These are phyloP conservation scores for Perilla frutescens DNA, from an alignment of 257 asterid species.

Conservation along the genomic window DNA sequence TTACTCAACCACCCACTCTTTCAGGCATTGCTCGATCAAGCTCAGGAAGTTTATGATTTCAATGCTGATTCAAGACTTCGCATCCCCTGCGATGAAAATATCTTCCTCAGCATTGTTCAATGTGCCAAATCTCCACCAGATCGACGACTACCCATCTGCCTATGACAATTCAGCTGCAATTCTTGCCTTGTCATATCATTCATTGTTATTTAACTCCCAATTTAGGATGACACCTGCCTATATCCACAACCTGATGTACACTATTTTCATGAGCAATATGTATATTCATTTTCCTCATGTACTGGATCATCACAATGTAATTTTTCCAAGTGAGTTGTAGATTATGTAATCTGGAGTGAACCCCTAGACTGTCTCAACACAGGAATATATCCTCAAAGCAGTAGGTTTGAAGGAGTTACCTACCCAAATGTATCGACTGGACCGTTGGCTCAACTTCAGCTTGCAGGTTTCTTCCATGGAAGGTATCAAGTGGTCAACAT, in stretches of 20 bases:
- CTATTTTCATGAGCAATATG: slow-evolving; percentile 36
- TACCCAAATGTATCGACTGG: background rate
- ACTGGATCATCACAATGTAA: background rate
- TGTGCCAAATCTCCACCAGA: slow-evolving; percentile 69
- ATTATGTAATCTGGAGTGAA: slow-evolving; percentile 2
- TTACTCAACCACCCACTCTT: slow-evolving; percentile 77
- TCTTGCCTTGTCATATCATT: slow-evolving; percentile 26
- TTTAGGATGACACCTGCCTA: slow-evolving; percentile 38
- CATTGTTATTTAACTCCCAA: slow-evolving; percentile 31
- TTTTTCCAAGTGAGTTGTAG: slow-evolving; percentile 23
- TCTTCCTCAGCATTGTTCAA: slow-evolving; percentile 71
- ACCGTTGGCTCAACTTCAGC: background rate
- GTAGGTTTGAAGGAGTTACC: background rate
- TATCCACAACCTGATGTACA: slow-evolving; percentile 44
- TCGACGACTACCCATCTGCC: slow-evolving; percentile 48
- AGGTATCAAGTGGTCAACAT: slow-evolving; percentile 12
- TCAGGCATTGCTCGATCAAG: slow-evolving; percentile 80
- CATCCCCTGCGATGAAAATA: slow-evolving; percentile 81
- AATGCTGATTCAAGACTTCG: slow-evolving; percentile 65
- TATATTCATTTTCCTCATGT: slow-evolving; percentile 38
- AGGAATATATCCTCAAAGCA: background rate
- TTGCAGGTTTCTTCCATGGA: background rate
- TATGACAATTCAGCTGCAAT: slow-evolving; percentile 40
- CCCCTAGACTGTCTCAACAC: too few species aligned
- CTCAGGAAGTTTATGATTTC: slow-evolving; percentile 75